Evolutionary conservation across 176 grass and related monocot genomes (phyloP).

Genomic region (Hordeum marinum): DNA sequence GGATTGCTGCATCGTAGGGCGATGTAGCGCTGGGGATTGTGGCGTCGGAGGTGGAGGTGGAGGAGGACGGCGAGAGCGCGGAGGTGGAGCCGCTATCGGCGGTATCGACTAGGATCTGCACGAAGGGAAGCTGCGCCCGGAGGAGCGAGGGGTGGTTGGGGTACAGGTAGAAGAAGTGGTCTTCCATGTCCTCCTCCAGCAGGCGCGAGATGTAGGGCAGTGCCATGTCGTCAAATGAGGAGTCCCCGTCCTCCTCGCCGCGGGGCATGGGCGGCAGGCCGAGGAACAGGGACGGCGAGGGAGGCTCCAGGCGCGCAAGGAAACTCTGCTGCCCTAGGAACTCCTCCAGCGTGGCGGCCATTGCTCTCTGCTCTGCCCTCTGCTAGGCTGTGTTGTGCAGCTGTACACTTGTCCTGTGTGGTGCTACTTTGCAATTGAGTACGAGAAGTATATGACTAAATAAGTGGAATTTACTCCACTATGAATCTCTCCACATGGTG

Average conservation of each 20-base stretch:
- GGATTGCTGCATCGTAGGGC: neutral
- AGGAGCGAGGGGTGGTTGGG: slow-evolving; percentile 34
- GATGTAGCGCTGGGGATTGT: neutral
- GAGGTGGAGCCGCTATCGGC: slow-evolving; percentile 1
- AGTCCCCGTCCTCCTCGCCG: neutral
- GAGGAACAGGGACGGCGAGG: slow-evolving; percentile 29
- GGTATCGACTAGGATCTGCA: slow-evolving; percentile 9
- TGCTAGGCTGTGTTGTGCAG: neutral
- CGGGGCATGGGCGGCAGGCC: slow-evolving; percentile 16
- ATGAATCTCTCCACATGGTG: neutral
- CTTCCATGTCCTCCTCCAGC: slow-evolving; percentile 36
- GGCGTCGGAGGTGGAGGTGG: neutral
- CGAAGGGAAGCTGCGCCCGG: slow-evolving; percentile 16
- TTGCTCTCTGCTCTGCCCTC: neutral
- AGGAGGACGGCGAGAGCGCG: neutral
- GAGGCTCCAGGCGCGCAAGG: neutral
- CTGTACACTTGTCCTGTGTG: neutral
- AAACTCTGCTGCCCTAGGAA: neutral
- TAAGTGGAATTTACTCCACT: neutral
- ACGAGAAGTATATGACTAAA: neutral
- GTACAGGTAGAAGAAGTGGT: slow-evolving; percentile 24
- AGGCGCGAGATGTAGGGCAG: slow-evolving; percentile 28
- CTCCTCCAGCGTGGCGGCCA: slow-evolving; percentile 2
- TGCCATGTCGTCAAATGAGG: slow-evolving; percentile 8
- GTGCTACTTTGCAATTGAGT: too few species aligned